Evolutionary conservation across 768 basidiomycete species (phyloP).

Genomic region (Punctularia strigosozonata): DNA sequence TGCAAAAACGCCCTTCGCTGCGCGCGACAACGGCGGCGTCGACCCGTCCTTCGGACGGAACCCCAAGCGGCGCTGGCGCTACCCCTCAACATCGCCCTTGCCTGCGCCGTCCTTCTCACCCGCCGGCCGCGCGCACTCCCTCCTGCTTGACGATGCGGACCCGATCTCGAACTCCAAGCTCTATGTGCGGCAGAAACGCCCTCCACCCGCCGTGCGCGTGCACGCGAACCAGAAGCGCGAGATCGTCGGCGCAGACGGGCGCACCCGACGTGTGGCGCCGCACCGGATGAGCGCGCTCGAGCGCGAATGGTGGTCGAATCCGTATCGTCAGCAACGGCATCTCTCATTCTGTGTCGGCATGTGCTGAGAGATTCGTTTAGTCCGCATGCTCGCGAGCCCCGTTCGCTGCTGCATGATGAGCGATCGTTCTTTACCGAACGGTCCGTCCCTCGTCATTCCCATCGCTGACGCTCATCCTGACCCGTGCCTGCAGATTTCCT

Average conservation of each 20-base stretch:
- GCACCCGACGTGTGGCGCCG: constrained; percentile 20
- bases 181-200: constrained; percentile 45
- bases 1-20: constrained; percentile 14
- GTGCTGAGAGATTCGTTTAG: constrained; percentile 21
- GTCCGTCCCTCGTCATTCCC: constrained; percentile 20
- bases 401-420: constrained; percentile 45
- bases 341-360: too few species aligned
- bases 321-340: constrained; percentile 73
- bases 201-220: constrained; percentile 35
- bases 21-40: constrained; percentile 3
- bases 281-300: constrained; percentile 55
- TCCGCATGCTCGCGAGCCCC: constrained; percentile 63
- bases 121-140: constrained; percentile 36
- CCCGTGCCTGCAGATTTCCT: constrained; percentile 44
- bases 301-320: constrained; percentile 58
- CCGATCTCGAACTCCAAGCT: constrained; percentile 37
- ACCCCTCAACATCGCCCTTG: too few species aligned
- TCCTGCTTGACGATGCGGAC: constrained; percentile 46
- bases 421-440: constrained; percentile 40
- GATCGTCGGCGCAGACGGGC: constrained; percentile 3
- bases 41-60: not conserved
- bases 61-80: not conserved
- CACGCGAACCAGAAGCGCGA: not conserved
- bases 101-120: constrained; percentile 3
- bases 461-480: not conserved